Conservation (phyloP, 345 rosid genomes). For the Acer campestre region DNA sequence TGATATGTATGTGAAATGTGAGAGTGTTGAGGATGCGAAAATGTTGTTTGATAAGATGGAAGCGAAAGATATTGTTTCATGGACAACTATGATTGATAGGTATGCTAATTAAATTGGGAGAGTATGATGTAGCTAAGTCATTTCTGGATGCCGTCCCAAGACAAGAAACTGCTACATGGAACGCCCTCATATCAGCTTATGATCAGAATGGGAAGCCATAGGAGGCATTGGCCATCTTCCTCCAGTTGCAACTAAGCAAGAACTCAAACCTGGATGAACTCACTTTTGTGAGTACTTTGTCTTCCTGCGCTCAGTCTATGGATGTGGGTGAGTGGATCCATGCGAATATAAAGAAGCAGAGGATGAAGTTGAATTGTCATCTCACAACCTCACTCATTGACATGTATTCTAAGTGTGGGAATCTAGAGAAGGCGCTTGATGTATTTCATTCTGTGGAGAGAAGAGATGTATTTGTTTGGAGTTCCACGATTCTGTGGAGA, state of each 20-base stretch:
- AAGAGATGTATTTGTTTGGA: constrained; percentile 74
- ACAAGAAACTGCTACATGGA: constrained; percentile 64
- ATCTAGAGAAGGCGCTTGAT: constrained; percentile 63
- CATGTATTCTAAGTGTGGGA: constrained; percentile 82
- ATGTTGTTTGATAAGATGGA: constrained; percentile 52
- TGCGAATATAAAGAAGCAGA: constrained; percentile 48
- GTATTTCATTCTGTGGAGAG: constrained; percentile 48
- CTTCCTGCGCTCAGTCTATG: constrained; percentile 67
- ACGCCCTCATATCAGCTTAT: constrained; percentile 66
- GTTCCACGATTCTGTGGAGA: constrained; percentile 70
- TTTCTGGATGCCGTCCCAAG: constrained; percentile 56
- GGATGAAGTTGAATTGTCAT: constrained; percentile 53
- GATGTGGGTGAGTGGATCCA: constrained; percentile 62
- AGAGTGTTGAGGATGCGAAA: constrained; percentile 63
- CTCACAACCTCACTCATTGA: constrained; percentile 69
- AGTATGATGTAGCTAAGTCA: constrained; percentile 48
- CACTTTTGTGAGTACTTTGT: constrained; percentile 58
- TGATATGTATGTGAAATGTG: constrained; percentile 72
- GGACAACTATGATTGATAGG: constrained; percentile 79
- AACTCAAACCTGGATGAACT: constrained; percentile 50
- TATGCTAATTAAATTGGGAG: constrained; percentile 60
- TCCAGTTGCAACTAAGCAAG: constrained; percentile 52
- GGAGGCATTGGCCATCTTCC: constrained; percentile 60
- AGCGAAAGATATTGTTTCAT: constrained; percentile 61
- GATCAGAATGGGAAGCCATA: constrained; percentile 67